Evolutionary conservation across 805 yeast genomes (phyloP).

Genomic region (Lachancea nothofagi): DNA sequence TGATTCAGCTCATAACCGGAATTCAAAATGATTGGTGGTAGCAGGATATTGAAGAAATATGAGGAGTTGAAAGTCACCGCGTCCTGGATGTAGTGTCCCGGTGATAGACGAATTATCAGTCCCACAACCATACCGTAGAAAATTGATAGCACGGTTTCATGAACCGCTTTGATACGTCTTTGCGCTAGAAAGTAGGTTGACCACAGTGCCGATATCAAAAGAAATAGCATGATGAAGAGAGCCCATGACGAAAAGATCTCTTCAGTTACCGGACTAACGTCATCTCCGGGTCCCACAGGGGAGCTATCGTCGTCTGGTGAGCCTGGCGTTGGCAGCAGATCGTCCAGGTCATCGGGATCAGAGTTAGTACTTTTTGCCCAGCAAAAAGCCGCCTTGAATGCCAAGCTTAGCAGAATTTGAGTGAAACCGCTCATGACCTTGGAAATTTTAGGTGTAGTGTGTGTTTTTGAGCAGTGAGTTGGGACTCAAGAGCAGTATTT

Average conservation of each 20-base stretch:
- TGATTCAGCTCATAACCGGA: constrained; percentile 97
- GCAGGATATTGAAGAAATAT: constrained; percentile 85
- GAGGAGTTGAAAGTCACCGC: constrained; percentile 92
- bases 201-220: constrained; percentile 88
- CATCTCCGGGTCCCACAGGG: constrained; percentile 51
- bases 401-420: constrained; percentile 1
- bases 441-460: no score
- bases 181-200: constrained; percentile 90
- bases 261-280: constrained; percentile 79
- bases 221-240: constrained; percentile 71
- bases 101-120: constrained; percentile 77
- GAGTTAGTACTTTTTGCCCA: constrained; percentile 13
- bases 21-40: constrained; percentile 94
- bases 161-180: constrained; percentile 88
- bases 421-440: neutral
- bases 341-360: constrained; percentile 34
- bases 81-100: constrained; percentile 96
- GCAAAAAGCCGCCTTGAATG: constrained; percentile 4
- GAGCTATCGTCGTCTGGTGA: constrained; percentile 31
- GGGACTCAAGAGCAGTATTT: no score
- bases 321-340: constrained; percentile 33
- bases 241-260: constrained; percentile 99
- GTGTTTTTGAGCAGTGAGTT: no score
- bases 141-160: constrained; percentile 93
- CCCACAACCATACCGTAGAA: constrained; percentile 98